phyloP scores from a whole-genome alignment of 2,329 filamentous ascomycete genomes.

The Emmonsiellopsis sp. region DNA sequence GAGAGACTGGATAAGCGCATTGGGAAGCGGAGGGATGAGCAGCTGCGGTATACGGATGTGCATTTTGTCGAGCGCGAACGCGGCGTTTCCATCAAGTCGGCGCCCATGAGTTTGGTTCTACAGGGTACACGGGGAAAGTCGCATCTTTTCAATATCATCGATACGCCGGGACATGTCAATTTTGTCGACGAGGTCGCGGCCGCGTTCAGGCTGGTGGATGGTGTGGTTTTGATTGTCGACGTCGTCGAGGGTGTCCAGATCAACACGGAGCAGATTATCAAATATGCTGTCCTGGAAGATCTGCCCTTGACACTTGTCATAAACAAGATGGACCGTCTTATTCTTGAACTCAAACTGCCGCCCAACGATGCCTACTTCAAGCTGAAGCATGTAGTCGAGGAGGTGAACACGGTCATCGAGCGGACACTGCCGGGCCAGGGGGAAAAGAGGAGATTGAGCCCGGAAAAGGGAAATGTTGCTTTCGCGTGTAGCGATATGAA shows the following conservation, averaged over 20 bases:
- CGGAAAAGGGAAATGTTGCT: slow-evolving; percentile 95
- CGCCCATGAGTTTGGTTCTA: slow-evolving; percentile 88
- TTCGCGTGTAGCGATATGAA: slow-evolving; percentile 90
- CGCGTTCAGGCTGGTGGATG: slow-evolving; percentile 77
- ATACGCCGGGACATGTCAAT: slow-evolving; percentile 96
- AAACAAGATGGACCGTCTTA: slow-evolving; percentile 95
- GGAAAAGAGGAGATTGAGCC: slow-evolving; percentile 72
- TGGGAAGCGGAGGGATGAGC: slow-evolving; percentile 75
- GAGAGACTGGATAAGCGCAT: slow-evolving; percentile 70
- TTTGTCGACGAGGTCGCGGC: slow-evolving; percentile 96
- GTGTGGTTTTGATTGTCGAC: slow-evolving; percentile 87
- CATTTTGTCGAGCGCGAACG: slow-evolving; percentile 82
- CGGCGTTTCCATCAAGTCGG: slow-evolving; percentile 82
- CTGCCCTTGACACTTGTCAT: slow-evolving; percentile 82
- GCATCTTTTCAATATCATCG: slow-evolving; percentile 86
- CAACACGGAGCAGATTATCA: slow-evolving; percentile 95
- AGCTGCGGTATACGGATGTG: slow-evolving; percentile 89
- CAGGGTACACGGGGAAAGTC: slow-evolving; percentile 87
- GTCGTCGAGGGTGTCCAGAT: slow-evolving; percentile 98
- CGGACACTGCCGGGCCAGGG: slow-evolving; percentile 74
- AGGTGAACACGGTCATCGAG: slow-evolving; percentile 93
- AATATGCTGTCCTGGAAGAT: slow-evolving; percentile 83
- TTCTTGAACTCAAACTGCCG: slow-evolving; percentile 86
- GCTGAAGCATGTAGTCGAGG: slow-evolving; percentile 95
- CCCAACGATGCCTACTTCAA: slow-evolving; percentile 98